Evolutionary conservation across 352 stramenopile genomes (phyloP).

Genomic region (Globisporangium yorkense): DNA sequence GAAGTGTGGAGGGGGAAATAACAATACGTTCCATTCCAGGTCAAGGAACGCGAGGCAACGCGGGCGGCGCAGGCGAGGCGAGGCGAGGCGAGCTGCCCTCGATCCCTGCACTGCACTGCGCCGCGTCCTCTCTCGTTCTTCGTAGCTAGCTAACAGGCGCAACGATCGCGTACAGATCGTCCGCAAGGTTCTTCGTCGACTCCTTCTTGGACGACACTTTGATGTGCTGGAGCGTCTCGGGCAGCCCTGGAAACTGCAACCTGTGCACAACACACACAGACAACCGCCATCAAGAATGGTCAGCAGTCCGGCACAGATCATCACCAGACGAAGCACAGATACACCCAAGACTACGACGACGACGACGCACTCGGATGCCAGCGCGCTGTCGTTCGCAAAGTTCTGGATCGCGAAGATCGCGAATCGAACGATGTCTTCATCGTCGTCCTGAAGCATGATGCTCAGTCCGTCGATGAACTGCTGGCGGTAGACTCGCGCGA

Average conservation of each 20-base stretch:
- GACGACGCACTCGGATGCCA: slow-evolving; percentile 37
- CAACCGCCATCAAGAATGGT: background rate
- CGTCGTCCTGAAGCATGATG: slow-evolving; percentile 59
- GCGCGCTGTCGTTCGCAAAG: slow-evolving; percentile 46
- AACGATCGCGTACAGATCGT: slow-evolving; percentile 59
- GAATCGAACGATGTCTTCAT: slow-evolving; percentile 73
- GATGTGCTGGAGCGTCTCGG: slow-evolving; percentile 53
- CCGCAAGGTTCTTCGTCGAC: slow-evolving; percentile 68
- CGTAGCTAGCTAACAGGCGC: slow-evolving; percentile 37
- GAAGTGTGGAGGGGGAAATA: background rate
- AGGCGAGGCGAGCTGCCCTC: background rate
- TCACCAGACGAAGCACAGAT: background rate
- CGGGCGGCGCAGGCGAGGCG: background rate
- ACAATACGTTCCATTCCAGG: slow-evolving; percentile 4
- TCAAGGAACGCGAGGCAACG: background rate
- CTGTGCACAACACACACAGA: slow-evolving; percentile 7
- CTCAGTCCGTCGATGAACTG: slow-evolving; percentile 46
- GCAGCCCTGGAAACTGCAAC: slow-evolving; percentile 50
- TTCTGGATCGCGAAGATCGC: slow-evolving; percentile 69
- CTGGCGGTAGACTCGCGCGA: slow-evolving; percentile 36
- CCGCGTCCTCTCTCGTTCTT: slow-evolving; percentile 5
- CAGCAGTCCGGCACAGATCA: background rate
- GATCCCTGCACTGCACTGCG: background rate
- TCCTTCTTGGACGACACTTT: slow-evolving; percentile 50
- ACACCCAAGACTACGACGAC: background rate